Conservation (phyloP, 176 grass and related monocot species). For the Phragmites australis region DNA sequence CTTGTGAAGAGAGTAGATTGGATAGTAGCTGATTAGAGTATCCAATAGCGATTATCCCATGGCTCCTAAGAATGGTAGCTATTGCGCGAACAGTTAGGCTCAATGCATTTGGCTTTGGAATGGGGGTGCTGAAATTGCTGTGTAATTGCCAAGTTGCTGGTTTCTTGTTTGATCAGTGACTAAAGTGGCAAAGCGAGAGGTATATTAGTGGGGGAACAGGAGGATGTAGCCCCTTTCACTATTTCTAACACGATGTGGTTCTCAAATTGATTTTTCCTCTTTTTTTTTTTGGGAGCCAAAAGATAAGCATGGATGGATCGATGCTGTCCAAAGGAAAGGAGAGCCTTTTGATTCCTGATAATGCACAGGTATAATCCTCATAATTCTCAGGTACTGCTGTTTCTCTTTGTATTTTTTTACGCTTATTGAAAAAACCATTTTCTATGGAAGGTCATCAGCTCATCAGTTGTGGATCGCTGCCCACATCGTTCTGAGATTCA, state of each 20-base stretch:
- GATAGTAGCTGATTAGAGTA: background rate
- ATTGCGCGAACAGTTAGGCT: background rate
- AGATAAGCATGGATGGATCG: constrained; percentile 79
- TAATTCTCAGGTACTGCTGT: background rate
- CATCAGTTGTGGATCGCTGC: constrained; percentile 78
- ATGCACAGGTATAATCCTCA: constrained; percentile 50
- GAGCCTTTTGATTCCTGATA: constrained; percentile 88
- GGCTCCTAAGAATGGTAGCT: no score
- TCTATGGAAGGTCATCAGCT: constrained; percentile 65
- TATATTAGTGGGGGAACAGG: background rate
- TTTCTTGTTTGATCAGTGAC: background rate
- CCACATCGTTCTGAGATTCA: constrained; percentile 87
- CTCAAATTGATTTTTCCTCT: constrained; percentile 31
- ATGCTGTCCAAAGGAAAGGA: constrained; percentile 73
- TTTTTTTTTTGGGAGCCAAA: constrained; percentile 25
- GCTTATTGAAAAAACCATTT: constrained; percentile 21
- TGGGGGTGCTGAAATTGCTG: background rate
- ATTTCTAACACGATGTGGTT: background rate
- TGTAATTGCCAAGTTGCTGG: background rate
- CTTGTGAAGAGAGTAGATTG: background rate
- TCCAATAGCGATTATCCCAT: no score
- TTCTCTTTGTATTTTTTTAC: constrained; percentile 13
- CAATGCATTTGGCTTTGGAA: constrained; percentile 16
- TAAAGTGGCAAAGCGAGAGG: background rate
- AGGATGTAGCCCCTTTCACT: background rate